Conservation (phyloP, 2,329 filamentous ascomycete species). For the Exophiala mesophila region DNA sequence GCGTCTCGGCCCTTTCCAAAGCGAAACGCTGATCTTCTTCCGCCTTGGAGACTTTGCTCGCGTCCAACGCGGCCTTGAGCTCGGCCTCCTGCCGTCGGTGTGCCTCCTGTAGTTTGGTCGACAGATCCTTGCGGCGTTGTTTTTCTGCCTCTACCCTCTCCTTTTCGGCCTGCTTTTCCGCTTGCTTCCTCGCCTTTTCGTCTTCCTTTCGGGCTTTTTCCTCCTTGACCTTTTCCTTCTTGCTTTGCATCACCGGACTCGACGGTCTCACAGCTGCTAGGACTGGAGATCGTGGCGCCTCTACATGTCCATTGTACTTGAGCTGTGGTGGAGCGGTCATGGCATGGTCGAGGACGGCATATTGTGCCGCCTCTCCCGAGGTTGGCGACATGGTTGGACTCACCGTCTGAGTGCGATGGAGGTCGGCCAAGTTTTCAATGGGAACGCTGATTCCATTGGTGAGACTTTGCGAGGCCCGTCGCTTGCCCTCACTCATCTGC, state of each 20-base stretch:
- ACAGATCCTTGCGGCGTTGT: conserved; percentile 49
- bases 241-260: conserved; percentile 47
- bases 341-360: conserved; percentile 61
- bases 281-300: conserved; percentile 14
- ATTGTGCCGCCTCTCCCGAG: conserved; percentile 38
- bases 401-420: conserved; percentile 39
- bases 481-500: conserved; percentile 70
- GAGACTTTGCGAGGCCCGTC: conserved; percentile 46
- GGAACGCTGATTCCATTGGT: conserved; percentile 29
- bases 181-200: conserved; percentile 35
- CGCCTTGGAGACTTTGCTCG: conserved; percentile 59
- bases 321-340: conserved; percentile 53
- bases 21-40: conserved; percentile 44
- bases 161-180: conserved; percentile 51
- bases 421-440: conserved; percentile 33
- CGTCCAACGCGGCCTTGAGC: conserved; percentile 58
- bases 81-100: conserved; percentile 59
- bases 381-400: conserved; percentile 29
- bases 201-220: conserved; percentile 54
- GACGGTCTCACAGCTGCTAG: conserved; percentile 28
- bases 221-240: conserved; percentile 59
- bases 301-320: conserved; percentile 28
- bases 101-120: conserved; percentile 53
- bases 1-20: conserved; percentile 20
- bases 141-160: conserved; percentile 57